A percentile compares a stretch with the other conserved stretches of the same genome.
Conservation (phyloP, 495 filamentous ascomycete species). For the Penicillium malachiteum region DNA sequence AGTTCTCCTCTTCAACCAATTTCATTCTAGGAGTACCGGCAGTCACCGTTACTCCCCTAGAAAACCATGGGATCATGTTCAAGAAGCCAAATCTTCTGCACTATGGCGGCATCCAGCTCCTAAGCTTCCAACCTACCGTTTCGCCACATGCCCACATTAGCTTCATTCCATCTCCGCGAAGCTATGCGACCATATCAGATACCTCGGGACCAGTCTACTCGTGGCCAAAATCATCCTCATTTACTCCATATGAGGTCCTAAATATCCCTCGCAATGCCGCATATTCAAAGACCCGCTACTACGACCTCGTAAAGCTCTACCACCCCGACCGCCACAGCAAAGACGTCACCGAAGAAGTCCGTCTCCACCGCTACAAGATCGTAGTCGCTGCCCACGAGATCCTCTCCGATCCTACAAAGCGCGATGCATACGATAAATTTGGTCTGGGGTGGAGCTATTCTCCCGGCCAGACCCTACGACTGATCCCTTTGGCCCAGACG, state of each 20-base stretch:
- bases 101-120: conserved; percentile 28
- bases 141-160: conserved; percentile 16
- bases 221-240: conserved; percentile 36
- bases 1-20: not conserved
- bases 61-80: conserved; percentile 45
- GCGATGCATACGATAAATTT: conserved; percentile 76
- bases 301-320: conserved; percentile 91
- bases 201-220: conserved; percentile 25
- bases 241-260: conserved; percentile 92
- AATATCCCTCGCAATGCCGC: conserved; percentile 56
- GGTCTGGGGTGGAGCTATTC: conserved; percentile 74
- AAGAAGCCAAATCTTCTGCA: conserved; percentile 29
- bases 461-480: conserved; percentile 18
- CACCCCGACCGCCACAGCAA: conserved; percentile 76
- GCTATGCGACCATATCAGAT: conserved; percentile 35
- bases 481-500: conserved; percentile 29
- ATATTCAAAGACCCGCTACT: conserved; percentile 82
- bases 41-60: conserved; percentile 17
- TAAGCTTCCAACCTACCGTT: conserved; percentile 23
- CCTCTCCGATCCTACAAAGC: conserved; percentile 77
- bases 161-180: conserved; percentile 7
- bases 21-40: conserved; percentile 13
- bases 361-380: conserved; percentile 82
- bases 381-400: conserved; percentile 85
- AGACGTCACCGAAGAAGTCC: conserved; percentile 53